Percentiles rank a stretch among this genome's conserved stretches.
Conservation (phyloP, 441 rosid species). For the Croton laevigatus region DNA sequence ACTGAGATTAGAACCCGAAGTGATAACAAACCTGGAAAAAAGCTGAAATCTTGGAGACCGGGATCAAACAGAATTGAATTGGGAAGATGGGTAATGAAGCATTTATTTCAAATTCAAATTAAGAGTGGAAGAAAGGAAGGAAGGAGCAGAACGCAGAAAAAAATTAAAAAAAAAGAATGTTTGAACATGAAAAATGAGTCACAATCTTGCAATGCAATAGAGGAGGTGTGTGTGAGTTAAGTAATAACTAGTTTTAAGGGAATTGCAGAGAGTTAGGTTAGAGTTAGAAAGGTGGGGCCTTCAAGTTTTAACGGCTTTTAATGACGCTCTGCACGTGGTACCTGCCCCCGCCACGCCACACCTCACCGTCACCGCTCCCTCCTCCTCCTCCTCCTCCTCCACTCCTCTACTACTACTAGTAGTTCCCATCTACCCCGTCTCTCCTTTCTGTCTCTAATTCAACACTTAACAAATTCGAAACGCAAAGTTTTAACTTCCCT, state of each 20-base stretch:
- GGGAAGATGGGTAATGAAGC: constrained; percentile 19
- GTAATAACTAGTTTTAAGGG: constrained; percentile 17
- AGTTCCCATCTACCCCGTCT: constrained; percentile 42
- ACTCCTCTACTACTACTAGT: neutral
- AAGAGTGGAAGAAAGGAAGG: neutral
- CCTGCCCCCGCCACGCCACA: constrained; percentile 47
- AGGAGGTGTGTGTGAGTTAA: neutral
- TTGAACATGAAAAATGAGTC: constrained; percentile 4
- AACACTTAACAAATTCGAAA: neutral
- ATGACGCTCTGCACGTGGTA: constrained; percentile 55
- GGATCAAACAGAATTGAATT: constrained; percentile 28
- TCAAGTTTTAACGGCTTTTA: constrained; percentile 36
- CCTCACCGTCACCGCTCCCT: neutral
- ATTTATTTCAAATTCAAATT: constrained; percentile 3
- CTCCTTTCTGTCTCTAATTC: constrained; percentile 28
- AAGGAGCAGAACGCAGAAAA: neutral
- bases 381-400: neutral
- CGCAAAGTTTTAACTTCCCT: neutral
- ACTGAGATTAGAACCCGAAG: constrained; percentile 1
- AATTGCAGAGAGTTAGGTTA: constrained; percentile 46
- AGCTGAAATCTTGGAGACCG: constrained; percentile 20
- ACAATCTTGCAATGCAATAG: constrained; percentile 11
- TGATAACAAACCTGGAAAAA: constrained; percentile 29
- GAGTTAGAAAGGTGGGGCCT: constrained; percentile 34
- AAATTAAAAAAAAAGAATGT: neutral